Base-by-base conservation (phyloP, 768 basidiomycete genomes). In the Cystobasidium onofrii region DNA sequence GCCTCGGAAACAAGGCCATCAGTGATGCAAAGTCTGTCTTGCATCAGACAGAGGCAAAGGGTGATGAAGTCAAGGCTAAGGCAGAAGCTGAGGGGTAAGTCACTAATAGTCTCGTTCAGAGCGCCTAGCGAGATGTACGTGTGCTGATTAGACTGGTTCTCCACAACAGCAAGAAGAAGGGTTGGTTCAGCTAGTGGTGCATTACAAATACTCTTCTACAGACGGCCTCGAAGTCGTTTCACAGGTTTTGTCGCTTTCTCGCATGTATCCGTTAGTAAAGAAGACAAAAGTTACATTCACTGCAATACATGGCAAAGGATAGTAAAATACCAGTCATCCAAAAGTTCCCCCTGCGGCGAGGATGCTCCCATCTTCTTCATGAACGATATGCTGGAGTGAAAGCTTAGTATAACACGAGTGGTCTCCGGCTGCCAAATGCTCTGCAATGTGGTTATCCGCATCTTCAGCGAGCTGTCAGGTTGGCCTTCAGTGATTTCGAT, bases 121-220 rank as follows among this genome's bases (percentile, higher is more conserved):
- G n/a, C n/a, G n/a, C n/a, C n/a, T n/a, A n/a, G n/a, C n/a, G n/a
- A n/a, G n/a, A n/a, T n/a, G n/a, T n/a, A n/a, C n/a, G n/a, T n/a
- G n/a, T n/a, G n/a, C n/a, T n/a, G n/a, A n/a, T n/a, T n/a, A n/a
- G n/a, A 15, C 39, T 39, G 39, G 7, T 39, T 39, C 6, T 27
- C 20, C 2, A 29, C 13, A 25, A 60, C 57, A 27, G 33, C 33
- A 67, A 54, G 65, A 67, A 67, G 65, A 50, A 46, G 43, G 65
- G 65, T 36, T 67, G 65, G 65, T 67, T 67, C 65, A 67, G 65
- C 27, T 67, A 67, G 65, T 67, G 46, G 46, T 50, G 20, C 15
- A 6, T 39, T 6, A 7, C 2, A 3, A 12, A 20, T 9, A 15
- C 46, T 20, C 18, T 50, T 7, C 3, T 50, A 3, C 46, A 20